Evolutionary conservation across 345 rosid genomes (phyloP), one percentile per base, ranked within the genome.

Genomic region (Lumnitzera racemosa): DNA sequence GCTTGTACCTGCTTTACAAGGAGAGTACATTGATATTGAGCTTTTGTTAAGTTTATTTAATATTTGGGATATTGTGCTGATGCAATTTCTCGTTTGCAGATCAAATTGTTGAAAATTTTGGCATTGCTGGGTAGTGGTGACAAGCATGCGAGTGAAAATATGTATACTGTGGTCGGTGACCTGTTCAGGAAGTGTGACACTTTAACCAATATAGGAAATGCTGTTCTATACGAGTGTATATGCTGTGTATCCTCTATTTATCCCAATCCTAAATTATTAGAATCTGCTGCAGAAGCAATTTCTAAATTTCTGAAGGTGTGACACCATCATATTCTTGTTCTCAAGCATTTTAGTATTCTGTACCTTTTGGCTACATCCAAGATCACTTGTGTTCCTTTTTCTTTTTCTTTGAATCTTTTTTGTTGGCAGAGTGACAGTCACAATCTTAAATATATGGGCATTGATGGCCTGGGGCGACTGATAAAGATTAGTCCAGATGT

Each of bases 61-160:
- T 36, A 36, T 36, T 36, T 36, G 43, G 56, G 25, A 12, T n/a
- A 48, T 25, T 24, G 27, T 67, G 13, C 8, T 15, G 24, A 11
- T 52, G 43, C 12, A 29, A 15, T n/a, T 15, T 9, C 13, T 51
- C 51, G 51, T 58, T 31, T 67, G 78, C 95, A 90, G 97, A 90
- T 94, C 75, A 90, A 80, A 67, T 78, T 94, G 83, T 73, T 94
- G 73, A 94, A 94, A 81, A 88, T 94, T 74, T 68, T 94, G 75
- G 90, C 96, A 7, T 70, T 94, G 78, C 74, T 94, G 64, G 97
- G 99, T 71, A 86, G 88, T 76, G 95, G 99, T 66, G 99, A 94
- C 75, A 94, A 86, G 84, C 89, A 75, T 71, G 92, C 97, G 0
- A 90, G 99, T 71, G 99, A 86, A 72, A 86, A 70, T 29, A 94